Evolutionary conservation across 176 grass and related monocot genomes (phyloP), one percentile per base, ranked within the genome.

Genomic region (Metroxylon sagu): DNA sequence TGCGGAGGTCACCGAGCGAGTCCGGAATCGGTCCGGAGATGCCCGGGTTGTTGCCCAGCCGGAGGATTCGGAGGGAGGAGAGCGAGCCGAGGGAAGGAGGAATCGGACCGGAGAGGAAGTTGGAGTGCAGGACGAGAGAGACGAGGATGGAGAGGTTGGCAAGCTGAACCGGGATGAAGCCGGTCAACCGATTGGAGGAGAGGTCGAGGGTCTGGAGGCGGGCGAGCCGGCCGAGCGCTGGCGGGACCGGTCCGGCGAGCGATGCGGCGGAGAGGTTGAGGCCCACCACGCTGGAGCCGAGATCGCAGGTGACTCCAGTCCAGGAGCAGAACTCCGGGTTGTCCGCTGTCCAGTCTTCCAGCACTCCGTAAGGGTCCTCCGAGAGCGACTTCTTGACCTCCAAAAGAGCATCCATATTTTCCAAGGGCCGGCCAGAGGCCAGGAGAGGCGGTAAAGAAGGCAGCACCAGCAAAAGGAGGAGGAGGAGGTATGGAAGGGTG

Each of bases 231-330:
- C 78, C 62, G 23, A 91, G 73, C 52, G 76, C 56, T n/a, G 69
- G 50, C 3, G 87, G 73, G 26, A 91, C 66, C 0, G 50, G 55
- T 4, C 93, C 87, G 18, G 78, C 53, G 0, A 97, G 73, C 17
- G 76, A 80, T 10, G 78, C 65, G 29, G 78, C 66, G n/a, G 93
- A 91, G 15, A 97, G 83, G 76, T 97, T 97, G 16, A 97, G 76
- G 16, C 53, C 84, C 7, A 75, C 60, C 19, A 88, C 84, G 31
- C 67, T 62, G 8, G 66, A 71, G 43, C 71, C 77, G 14, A 16
- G 64, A 49, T 90, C 83, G 68, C 93, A 97, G 29, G 59, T 57
- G 29, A 97, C 81, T 10, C 93, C 93, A 19, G 73, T 39, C 93
- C 93, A 97, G 5, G 74, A 64, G 16, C 93, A 97, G 74, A 78